These are phyloP conservation scores for Jaltomata sinuosa DNA, from an alignment of 257 asterid species.

Conservation along the genomic window DNA sequence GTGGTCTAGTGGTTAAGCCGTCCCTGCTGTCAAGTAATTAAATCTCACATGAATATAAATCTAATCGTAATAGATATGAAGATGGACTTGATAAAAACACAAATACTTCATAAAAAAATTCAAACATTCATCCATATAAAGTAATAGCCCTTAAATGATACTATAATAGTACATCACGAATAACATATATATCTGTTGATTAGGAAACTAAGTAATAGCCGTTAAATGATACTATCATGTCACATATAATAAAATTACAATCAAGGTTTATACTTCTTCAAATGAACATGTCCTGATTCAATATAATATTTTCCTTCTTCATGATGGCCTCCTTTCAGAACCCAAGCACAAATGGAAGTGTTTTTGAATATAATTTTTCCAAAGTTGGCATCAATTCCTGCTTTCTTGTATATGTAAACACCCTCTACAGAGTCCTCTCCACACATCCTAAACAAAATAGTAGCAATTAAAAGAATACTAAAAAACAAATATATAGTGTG, in stretches of 20 bases:
- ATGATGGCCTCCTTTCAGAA: neutral
- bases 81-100: neutral
- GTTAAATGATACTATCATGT: neutral
- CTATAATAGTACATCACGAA: neutral
- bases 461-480: neutral
- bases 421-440: neutral
- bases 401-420: neutral
- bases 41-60: neutral
- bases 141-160: too few relatives aligned
- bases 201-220: neutral
- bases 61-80: neutral
- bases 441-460: neutral
- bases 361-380: constrained; percentile 2
- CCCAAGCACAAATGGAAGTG: neutral
- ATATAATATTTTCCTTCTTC: neutral
- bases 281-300: neutral
- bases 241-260: neutral
- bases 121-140: neutral
- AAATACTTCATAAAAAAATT: neutral
- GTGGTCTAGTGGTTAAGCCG: too few relatives aligned
- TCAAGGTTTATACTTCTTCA: neutral
- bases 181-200: neutral
- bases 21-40: neutral
- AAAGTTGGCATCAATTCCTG: neutral
- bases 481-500: too few relatives aligned